Percentiles rank a stretch among this genome's conserved stretches.
Evolutionary conservation across 768 basidiomycete genomes (phyloP).

Genomic region (Rhodotorula paludigena): DNA sequence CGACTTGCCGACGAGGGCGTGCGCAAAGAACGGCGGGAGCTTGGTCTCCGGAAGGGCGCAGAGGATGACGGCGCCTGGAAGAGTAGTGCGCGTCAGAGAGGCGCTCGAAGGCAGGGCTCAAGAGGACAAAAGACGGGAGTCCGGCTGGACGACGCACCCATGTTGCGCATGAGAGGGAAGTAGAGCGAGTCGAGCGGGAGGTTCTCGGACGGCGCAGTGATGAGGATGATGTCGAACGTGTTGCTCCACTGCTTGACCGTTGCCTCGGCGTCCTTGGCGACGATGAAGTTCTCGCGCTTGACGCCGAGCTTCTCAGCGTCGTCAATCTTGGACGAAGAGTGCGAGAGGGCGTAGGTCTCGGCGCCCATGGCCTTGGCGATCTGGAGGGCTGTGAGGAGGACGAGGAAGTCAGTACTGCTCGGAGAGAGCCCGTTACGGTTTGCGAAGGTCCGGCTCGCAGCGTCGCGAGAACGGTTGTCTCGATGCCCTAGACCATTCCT

Average conservation of each 20-base stretch:
- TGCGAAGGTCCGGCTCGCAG: too few species aligned
- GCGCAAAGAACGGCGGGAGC: slow-evolving; percentile 24
- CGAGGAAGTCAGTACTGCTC: background rate
- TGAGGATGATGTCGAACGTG: slow-evolving; percentile 48
- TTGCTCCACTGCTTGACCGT: slow-evolving; percentile 27
- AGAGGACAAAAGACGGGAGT: slow-evolving; percentile 49
- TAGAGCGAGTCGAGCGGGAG: slow-evolving; percentile 54
- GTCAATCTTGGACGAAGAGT: slow-evolving; percentile 54
- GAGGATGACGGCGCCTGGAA: slow-evolving; percentile 50
- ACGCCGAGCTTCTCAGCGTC: slow-evolving; percentile 57
- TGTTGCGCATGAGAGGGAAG: slow-evolving; percentile 52
- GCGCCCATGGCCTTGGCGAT: slow-evolving; percentile 46
- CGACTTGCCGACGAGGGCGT: slow-evolving; percentile 43
- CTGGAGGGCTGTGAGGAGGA: slow-evolving; percentile 17
- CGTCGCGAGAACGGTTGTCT: too few species aligned
- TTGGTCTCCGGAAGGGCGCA: slow-evolving; percentile 58
- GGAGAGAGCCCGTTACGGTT: background rate
- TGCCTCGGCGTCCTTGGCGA: slow-evolving; percentile 26
- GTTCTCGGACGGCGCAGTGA: slow-evolving; percentile 45
- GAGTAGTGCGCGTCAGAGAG: background rate
- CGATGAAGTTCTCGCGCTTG: slow-evolving; percentile 33
- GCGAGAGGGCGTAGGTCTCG: slow-evolving; percentile 59
- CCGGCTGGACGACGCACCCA: background rate
- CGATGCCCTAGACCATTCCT: too few species aligned
- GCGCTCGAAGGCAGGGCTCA: too few species aligned